Base-by-base conservation (phyloP, 2,329 filamentous ascomycete genomes). In the Hypocrella siamensis region DNA sequence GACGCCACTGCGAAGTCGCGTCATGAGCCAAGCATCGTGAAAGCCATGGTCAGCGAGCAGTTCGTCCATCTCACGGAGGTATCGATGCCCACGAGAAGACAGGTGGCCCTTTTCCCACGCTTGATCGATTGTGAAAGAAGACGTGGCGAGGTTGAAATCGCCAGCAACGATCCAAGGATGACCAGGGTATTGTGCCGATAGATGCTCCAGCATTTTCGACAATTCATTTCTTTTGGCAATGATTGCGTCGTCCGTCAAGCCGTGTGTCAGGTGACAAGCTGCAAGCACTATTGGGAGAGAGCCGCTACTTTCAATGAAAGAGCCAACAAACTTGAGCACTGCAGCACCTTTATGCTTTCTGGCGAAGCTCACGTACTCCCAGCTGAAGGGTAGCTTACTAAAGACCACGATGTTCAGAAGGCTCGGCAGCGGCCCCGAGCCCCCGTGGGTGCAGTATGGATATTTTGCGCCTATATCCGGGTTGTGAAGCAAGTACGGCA, bases 111-210 rank as follows among this genome's bases (percentile, higher is more conserved):
- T 62, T 34, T 61, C 58, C 2, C 67, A 39, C 1, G 73, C 70
- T 4, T 56, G 51, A 9, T 65, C 53, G 21, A 79, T 63, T 0
- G 70, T 69, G 32, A 59, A 57, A 2, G 57, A 51, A 1, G 75
- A 79, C 1, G 72, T 75, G 6, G 65, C 57, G 17, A 79, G 53
- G 41, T 79, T 79, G 46, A 78, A 74, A 43, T 79, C 73, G 3
- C 75, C 75, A 0, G 67, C 66, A 15, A 80, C 41, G 4, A 78
- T 53, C 56, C 65, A 71, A 4, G 68, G 58, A 24, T 63, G 58
- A 0, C 48, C 33, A 2, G 51, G 38, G 29, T 69, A 64, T 0
- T 49, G 41, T 1, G 38, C 40, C 1, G 48, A 45, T 12, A 79
- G 40, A 43, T 73, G 50, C 6, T 46, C 46, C 2, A 67, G 43